phyloP scores from a whole-genome alignment of 352 stramenopile species.

The Pythium dissotocum region DNA sequence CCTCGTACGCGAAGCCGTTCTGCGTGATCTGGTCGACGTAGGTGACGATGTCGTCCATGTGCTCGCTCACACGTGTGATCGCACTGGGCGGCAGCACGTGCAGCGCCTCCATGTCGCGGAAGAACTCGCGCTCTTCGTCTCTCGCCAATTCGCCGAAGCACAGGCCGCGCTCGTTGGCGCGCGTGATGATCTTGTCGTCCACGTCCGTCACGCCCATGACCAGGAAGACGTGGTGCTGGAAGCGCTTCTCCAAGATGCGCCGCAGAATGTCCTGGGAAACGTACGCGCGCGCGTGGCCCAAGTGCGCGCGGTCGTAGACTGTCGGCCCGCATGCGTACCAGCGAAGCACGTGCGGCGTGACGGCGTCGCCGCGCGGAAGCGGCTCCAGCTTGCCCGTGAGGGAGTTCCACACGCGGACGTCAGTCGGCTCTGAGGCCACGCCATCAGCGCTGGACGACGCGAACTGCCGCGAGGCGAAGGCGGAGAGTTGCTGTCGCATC shows the following conservation, averaged over 20 bases:
- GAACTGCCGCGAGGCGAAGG: neutral
- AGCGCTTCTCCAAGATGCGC: slow-evolving; percentile 83
- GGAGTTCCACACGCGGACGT: slow-evolving; percentile 59
- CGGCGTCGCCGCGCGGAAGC: slow-evolving; percentile 42
- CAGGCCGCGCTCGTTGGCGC: slow-evolving; percentile 44
- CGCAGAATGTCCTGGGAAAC: slow-evolving; percentile 94
- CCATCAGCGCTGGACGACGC: neutral
- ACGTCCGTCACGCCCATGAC: slow-evolving; percentile 98
- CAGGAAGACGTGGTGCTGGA: slow-evolving; percentile 93
- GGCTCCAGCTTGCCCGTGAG: slow-evolving; percentile 42
- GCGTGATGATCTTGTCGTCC: slow-evolving; percentile 98
- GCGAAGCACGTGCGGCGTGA: slow-evolving; percentile 52
- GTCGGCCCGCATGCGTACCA: slow-evolving; percentile 99
- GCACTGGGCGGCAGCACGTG: slow-evolving; percentile 61
- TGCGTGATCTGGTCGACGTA: slow-evolving; percentile 93
- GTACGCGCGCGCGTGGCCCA: slow-evolving; percentile 97
- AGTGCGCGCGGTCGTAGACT: slow-evolving; percentile 97
- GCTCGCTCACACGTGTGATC: slow-evolving; percentile 92
- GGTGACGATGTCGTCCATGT: slow-evolving; percentile 95
- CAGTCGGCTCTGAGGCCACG: neutral
- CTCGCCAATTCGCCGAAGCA: slow-evolving; percentile 51
- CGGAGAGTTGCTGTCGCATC: neutral
- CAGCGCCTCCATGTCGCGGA: slow-evolving; percentile 59
- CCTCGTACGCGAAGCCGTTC: slow-evolving; percentile 95
- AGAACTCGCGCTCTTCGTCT: slow-evolving; percentile 67